Evolutionary conservation across 176 grass and related monocot genomes (phyloP).

Genomic region (Phragmites australis): DNA sequence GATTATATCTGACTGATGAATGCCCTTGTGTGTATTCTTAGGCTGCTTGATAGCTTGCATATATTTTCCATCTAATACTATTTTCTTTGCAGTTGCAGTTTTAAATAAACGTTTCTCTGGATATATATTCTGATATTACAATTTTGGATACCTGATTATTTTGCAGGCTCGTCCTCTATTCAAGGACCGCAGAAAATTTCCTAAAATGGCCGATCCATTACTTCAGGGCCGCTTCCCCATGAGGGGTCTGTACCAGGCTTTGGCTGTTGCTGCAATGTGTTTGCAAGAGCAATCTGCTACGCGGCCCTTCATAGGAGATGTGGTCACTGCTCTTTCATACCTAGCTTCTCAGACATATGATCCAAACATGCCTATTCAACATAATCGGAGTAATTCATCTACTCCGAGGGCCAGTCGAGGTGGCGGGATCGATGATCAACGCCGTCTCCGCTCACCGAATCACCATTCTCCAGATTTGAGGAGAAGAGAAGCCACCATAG

Average conservation of each 20-base stretch:
- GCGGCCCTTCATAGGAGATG: slow-evolving; percentile 94
- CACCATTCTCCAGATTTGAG: slow-evolving; percentile 68
- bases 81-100: slow-evolving; percentile 20
- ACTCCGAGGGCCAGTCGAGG: slow-evolving; percentile 54
- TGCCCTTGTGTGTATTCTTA: not conserved
- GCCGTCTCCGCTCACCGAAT: slow-evolving; percentile 58
- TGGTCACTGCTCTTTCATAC: slow-evolving; percentile 98
- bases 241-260: slow-evolving; percentile 92
- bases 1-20: not conserved
- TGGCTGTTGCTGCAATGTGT: slow-evolving; percentile 99
- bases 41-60: not conserved
- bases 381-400: slow-evolving; percentile 60
- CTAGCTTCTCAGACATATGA: slow-evolving; percentile 90
- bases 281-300: slow-evolving; percentile 95
- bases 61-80: not conserved
- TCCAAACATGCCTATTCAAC: slow-evolving; percentile 55
- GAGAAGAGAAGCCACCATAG: slow-evolving; percentile 43
- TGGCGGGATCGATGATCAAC: slow-evolving; percentile 44
- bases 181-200: slow-evolving; percentile 91
- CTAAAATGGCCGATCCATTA: slow-evolving; percentile 92
- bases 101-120: slow-evolving; percentile 16
- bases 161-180: slow-evolving; percentile 94
- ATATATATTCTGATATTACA: slow-evolving; percentile 9
- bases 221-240: slow-evolving; percentile 76
- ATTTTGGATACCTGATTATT: slow-evolving; percentile 38